These are phyloP conservation scores for Fragaria nilgerrensis DNA, from an alignment of 306 rosid species.

Conservation along the genomic window DNA sequence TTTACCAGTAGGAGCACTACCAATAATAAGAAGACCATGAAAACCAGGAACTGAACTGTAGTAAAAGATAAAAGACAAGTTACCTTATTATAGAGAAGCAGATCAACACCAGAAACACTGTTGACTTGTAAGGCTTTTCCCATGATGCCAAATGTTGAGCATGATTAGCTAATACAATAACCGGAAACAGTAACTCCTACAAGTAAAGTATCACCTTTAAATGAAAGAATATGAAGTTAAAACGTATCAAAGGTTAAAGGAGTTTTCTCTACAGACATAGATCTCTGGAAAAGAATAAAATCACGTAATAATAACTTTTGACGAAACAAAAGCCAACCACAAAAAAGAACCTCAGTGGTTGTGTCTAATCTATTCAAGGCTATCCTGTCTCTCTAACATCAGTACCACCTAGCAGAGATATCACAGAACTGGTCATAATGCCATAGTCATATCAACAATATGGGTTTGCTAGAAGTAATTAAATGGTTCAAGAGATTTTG, in stretches of 20 bases:
- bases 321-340: slow-evolving; percentile 8
- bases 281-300: slow-evolving; percentile 10
- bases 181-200: slow-evolving; percentile 81
- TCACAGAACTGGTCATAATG: background rate
- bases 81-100: slow-evolving; percentile 73
- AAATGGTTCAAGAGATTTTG: background rate
- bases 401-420: slow-evolving; percentile 9
- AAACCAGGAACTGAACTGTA: background rate
- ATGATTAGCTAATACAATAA: slow-evolving; percentile 45
- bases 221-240: slow-evolving; percentile 18
- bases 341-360: slow-evolving; percentile 11
- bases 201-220: slow-evolving; percentile 30
- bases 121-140: slow-evolving; percentile 68
- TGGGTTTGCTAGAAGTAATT: background rate
- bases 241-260: background rate
- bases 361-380: slow-evolving; percentile 11
- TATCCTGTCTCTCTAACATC: slow-evolving; percentile 1
- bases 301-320: slow-evolving; percentile 7
- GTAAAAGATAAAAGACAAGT: slow-evolving; percentile 11
- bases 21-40: too few species aligned
- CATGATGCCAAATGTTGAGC: slow-evolving; percentile 61
- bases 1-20: too few species aligned
- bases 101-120: slow-evolving; percentile 56
- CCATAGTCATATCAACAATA: background rate
- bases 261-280: background rate